Percentiles rank a stretch among this genome's conserved stretches.
phyloP scores from a whole-genome alignment of 148 eudicot genomes.

The Cornus controversa region DNA sequence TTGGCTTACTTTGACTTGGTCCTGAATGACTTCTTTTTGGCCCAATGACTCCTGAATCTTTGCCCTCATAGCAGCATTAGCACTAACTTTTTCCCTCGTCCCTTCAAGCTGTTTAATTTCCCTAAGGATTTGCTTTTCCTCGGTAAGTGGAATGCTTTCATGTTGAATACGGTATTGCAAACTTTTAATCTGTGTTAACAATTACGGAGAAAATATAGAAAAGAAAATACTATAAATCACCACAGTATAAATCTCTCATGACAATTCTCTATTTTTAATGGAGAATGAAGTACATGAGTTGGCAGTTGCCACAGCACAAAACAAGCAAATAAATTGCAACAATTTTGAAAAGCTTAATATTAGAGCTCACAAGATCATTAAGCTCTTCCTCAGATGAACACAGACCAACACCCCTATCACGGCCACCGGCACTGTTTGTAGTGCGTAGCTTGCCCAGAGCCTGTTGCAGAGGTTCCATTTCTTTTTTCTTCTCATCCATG shows the following conservation, averaged over 20 bases:
- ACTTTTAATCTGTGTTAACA: conserved; percentile 54
- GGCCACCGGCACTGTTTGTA: conserved; percentile 29
- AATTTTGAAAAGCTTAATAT: background rate
- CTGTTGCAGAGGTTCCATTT: conserved; percentile 79
- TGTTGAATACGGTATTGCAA: conserved; percentile 72
- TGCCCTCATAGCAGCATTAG: conserved; percentile 66
- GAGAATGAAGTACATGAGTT: background rate
- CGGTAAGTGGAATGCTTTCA: conserved; percentile 63
- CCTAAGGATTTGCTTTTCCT: conserved; percentile 75
- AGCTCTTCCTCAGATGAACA: conserved; percentile 90
- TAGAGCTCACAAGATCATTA: conserved; percentile 54
- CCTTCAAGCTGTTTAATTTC: conserved; percentile 73
- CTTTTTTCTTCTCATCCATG: conserved; percentile 73
- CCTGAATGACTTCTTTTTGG: conserved; percentile 65
- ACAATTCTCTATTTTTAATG: background rate
- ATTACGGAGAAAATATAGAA: background rate
- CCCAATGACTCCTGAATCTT: conserved; percentile 76
- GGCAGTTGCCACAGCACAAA: background rate
- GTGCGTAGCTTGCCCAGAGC: conserved; percentile 78
- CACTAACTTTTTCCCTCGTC: conserved; percentile 70
- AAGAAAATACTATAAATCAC: background rate
- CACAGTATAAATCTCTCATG: background rate
- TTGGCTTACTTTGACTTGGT: conserved; percentile 80
- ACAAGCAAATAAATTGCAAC: background rate
- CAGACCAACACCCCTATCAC: conserved; percentile 51